Evolutionary conservation across 1,139 yeast species (phyloP).

Genomic region (Kurtzmaniella natalensis): DNA sequence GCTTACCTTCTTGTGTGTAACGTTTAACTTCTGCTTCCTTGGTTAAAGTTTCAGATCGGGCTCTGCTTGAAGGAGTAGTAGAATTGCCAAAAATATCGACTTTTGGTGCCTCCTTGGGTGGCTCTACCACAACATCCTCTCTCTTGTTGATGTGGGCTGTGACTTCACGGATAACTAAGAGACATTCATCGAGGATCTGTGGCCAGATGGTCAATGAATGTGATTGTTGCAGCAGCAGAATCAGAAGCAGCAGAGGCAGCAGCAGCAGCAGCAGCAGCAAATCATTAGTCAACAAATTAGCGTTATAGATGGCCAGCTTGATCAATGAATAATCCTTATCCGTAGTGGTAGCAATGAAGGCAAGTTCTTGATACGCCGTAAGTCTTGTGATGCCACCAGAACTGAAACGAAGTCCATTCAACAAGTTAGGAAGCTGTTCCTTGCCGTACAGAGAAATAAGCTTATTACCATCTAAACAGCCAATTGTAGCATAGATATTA

Average conservation of each 20-base stretch:
- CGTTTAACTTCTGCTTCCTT: neutral
- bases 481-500: conserved; percentile 72
- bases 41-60: neutral
- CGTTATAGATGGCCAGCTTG: conserved; percentile 52
- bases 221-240: too few relatives aligned
- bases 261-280: neutral
- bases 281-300: conserved; percentile 22
- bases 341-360: conserved; percentile 50
- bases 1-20: neutral
- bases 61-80: neutral
- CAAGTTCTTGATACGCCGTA: conserved; percentile 74
- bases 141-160: conserved; percentile 39
- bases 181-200: conserved; percentile 55
- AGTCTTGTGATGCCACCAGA: conserved; percentile 54
- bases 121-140: conserved; percentile 20
- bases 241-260: too few relatives aligned
- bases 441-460: conserved; percentile 64
- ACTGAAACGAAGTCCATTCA: conserved; percentile 60
- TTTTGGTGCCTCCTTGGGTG: neutral
- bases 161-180: conserved; percentile 46
- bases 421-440: conserved; percentile 69
- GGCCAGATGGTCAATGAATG: conserved; percentile 52
- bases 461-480: conserved; percentile 74
- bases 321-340: conserved; percentile 40
- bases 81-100: conserved; percentile 33